These are phyloP conservation scores for Aegilops bicornis DNA, from an alignment of 176 grass and related monocot species.

Conservation along the genomic window DNA sequence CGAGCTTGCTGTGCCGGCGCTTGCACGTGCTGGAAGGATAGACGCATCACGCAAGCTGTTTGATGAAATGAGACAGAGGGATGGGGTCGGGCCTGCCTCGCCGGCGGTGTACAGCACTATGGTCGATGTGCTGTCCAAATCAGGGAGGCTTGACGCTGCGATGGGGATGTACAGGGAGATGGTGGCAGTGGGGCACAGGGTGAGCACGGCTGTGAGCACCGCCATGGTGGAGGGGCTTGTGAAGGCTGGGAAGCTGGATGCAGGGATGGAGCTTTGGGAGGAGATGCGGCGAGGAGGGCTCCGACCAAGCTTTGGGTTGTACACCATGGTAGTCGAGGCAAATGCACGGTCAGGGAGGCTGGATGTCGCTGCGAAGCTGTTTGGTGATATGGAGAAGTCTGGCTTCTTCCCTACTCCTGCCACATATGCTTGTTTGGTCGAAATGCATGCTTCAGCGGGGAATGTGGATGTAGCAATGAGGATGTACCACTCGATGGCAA, in stretches of 20 bases:
- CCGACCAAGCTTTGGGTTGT: conserved; percentile 71
- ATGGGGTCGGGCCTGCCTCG: conserved; percentile 27
- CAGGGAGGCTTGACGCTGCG: conserved; percentile 80
- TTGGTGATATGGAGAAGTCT: conserved; percentile 94
- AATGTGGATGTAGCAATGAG: conserved; percentile 76
- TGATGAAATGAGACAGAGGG: conserved; percentile 70
- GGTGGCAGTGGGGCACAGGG: conserved; percentile 57
- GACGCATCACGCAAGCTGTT: conserved; percentile 81
- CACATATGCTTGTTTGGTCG: conserved; percentile 80
- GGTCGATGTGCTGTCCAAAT: conserved; percentile 80
- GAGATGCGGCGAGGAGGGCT: conserved; percentile 71
- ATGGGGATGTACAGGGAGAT: conserved; percentile 90
- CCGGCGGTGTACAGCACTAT: conserved; percentile 56
- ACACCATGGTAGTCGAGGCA: conserved; percentile 85
- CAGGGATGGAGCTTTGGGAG: conserved; percentile 82
- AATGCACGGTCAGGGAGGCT: conserved; percentile 83
- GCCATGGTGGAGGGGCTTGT: conserved; percentile 77
- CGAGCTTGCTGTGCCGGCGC: conserved; percentile 74
- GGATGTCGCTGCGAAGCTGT: conserved; percentile 48
- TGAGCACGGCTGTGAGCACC: conserved; percentile 41
- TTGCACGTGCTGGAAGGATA: conserved; percentile 74
- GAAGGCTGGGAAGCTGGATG: conserved; percentile 81
- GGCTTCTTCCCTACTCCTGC: conserved; percentile 85
- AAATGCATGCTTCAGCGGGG: conserved; percentile 83
- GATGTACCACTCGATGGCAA: conserved; percentile 87